Evolutionary conservation across 192 early-diverging fungal genomes (phyloP).

Genomic region (Haplosporangium gracile): DNA sequence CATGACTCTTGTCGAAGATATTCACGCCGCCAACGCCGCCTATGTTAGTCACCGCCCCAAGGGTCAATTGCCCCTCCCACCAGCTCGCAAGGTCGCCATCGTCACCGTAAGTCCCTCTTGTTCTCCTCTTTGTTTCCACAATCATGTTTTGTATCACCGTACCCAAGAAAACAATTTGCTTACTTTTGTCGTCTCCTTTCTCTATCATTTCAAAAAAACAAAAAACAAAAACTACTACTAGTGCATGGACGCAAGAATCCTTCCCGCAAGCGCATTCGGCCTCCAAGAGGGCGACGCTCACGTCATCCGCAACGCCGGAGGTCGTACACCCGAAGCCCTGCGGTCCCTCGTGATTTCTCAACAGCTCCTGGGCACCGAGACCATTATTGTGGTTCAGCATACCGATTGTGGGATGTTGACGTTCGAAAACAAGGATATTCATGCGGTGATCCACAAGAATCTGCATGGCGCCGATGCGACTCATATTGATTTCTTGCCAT

Average conservation of each 20-base stretch:
- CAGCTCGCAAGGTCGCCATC: constrained; percentile 57
- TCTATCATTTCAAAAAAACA: no score
- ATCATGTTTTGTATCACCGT: not conserved
- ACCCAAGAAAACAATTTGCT: not conserved
- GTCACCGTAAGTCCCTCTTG: constrained; percentile 19
- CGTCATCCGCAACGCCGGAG: constrained; percentile 62
- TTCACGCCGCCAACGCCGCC: constrained; percentile 46
- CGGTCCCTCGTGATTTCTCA: constrained; percentile 60
- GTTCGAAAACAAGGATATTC: constrained; percentile 49
- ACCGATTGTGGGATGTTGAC: constrained; percentile 63
- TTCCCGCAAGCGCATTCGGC: constrained; percentile 53
- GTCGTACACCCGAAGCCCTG: constrained; percentile 53
- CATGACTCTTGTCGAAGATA: constrained; percentile 44
- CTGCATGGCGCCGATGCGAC: constrained; percentile 42
- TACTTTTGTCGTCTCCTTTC: not conserved
- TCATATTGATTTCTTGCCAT: constrained; percentile 56
- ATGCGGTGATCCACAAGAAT: constrained; percentile 51
- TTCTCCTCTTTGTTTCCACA: not conserved
- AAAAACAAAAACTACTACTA: not conserved
- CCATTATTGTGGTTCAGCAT: constrained; percentile 47
- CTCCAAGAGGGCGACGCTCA: constrained; percentile 61
- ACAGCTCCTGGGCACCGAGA: constrained; percentile 57
- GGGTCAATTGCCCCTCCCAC: constrained; percentile 57
- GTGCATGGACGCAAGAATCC: constrained; percentile 62
- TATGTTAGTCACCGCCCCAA: constrained; percentile 52